Evolutionary conservation across 352 stramenopile genomes (phyloP).

Genomic region (Globisporangium spiculum): DNA sequence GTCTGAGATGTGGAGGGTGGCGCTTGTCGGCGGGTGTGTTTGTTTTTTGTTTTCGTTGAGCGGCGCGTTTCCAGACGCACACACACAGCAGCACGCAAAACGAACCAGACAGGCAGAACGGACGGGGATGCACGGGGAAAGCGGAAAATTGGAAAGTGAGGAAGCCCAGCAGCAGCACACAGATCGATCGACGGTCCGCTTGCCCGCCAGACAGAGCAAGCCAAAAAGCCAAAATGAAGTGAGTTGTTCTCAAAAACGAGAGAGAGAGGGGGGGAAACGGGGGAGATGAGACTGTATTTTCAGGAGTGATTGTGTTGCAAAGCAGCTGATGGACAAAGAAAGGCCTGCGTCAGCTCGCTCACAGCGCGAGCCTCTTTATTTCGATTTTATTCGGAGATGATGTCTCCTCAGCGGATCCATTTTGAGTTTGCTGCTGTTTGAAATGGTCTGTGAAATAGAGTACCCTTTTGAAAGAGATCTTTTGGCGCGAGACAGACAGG

Average conservation of each 20-base stretch:
- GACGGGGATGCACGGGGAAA: not conserved
- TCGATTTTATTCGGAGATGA: not conserved
- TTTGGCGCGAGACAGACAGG: not conserved
- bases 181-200: not conserved
- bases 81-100: not conserved
- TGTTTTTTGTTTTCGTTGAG: not conserved
- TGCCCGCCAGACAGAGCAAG: not conserved
- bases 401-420: not conserved
- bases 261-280: slow-evolving; percentile 6
- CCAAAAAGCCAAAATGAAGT: not conserved
- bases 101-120: not conserved
- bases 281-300: not conserved
- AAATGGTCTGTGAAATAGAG: too few species aligned
- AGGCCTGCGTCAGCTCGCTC: not conserved
- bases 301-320: not conserved
- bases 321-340: slow-evolving; percentile 3
- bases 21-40: not conserved
- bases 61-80: slow-evolving; percentile 9
- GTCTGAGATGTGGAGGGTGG: not conserved
- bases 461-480: not conserved
- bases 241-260: not conserved
- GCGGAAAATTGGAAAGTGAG: slow-evolving; percentile 8
- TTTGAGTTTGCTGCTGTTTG: not conserved
- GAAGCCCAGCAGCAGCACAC: not conserved
- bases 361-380: not conserved